Percentiles rank a stretch among this genome's conserved stretches.
These are phyloP conservation scores for Rosa rugosa DNA, from an alignment of 306 rosid genomes.

Conservation along the genomic window DNA sequence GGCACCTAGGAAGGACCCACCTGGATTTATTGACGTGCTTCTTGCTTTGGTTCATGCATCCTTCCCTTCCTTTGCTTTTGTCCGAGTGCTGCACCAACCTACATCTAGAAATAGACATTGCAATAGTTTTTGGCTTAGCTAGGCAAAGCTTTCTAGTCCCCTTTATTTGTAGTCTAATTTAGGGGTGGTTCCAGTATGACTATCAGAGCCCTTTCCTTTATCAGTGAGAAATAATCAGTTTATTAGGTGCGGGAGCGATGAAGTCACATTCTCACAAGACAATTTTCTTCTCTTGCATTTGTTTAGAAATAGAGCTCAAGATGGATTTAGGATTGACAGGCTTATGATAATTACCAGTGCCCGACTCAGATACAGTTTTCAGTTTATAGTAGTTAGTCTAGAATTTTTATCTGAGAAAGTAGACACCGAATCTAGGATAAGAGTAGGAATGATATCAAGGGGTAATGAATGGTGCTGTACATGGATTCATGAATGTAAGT, in stretches of 20 bases:
- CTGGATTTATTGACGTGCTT: conserved; percentile 11
- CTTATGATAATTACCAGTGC: background rate
- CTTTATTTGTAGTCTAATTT: background rate
- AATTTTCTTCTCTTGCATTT: background rate
- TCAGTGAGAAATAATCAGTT: background rate
- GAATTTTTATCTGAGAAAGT: background rate
- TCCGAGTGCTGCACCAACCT: conserved; percentile 7
- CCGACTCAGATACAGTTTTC: background rate
- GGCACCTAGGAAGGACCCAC: conserved; percentile 34
- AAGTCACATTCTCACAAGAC: background rate
- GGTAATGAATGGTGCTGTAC: background rate
- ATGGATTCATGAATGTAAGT: background rate
- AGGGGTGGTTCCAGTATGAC: background rate
- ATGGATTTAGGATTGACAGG: background rate
- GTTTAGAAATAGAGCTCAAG: background rate
- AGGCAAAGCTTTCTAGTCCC: background rate
- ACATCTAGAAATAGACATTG: conserved; percentile 7
- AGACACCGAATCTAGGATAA: background rate
- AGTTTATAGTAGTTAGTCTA: background rate
- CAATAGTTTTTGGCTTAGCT: background rate
- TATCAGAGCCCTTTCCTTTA: background rate
- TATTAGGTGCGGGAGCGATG: background rate
- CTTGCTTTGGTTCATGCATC: conserved; percentile 48
- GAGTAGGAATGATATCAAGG: background rate
- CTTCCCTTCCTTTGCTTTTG: background rate